A percentile compares a stretch with the other conserved stretches of the same genome.
phyloP scores from a whole-genome alignment of 2,329 filamentous ascomycete species.

The Tolypocladium sp. region DNA sequence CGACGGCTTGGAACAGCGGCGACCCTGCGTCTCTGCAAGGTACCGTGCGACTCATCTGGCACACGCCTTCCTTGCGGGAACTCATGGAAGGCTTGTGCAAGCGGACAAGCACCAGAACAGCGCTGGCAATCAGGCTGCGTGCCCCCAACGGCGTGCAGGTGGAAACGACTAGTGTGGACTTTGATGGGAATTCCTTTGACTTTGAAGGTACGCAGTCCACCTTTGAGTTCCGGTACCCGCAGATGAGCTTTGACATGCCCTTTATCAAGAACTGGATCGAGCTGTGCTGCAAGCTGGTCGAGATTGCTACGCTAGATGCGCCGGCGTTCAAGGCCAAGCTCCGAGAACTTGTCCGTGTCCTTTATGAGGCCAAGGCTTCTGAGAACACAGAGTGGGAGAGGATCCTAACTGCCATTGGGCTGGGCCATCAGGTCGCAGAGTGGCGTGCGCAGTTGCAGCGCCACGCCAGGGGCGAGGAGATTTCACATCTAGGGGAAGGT shows the following conservation, averaged over 20 bases:
- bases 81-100: neutral
- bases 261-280: constrained; percentile 13
- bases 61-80: neutral
- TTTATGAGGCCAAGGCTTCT: neutral
- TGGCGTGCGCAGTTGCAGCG: neutral
- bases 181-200: neutral
- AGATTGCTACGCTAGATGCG: constrained; percentile 5
- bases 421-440: neutral
- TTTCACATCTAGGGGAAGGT: neutral
- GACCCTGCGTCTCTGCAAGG: neutral
- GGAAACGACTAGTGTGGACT: neutral
- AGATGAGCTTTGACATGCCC: constrained; percentile 14
- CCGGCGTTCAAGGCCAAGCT: neutral
- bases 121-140: neutral
- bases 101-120: neutral
- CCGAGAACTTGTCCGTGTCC: neutral
- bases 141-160: neutral
- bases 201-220: constrained; percentile 9
- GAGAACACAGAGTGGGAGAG: neutral
- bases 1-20: neutral
- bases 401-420: neutral
- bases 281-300: constrained; percentile 6
- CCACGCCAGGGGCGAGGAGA: neutral
- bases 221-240: constrained; percentile 14
- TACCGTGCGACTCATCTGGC: neutral